A percentile compares a stretch with the other conserved stretches of the same genome.
Conservation (phyloP, 1,139 yeast genomes). For the Zygoascus hellenicus region DNA sequence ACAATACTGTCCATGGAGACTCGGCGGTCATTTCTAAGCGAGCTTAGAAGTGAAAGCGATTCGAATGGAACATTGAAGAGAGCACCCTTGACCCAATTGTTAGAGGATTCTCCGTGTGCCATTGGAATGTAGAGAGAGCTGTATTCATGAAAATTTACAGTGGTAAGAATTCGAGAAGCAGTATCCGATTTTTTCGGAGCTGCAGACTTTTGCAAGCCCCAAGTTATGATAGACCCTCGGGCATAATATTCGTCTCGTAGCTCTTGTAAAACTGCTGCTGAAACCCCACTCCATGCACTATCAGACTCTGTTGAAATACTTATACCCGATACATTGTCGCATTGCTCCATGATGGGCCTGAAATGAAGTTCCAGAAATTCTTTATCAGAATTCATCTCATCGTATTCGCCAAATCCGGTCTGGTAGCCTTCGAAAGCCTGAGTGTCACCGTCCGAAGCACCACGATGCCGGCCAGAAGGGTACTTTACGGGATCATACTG, state of each 20-base stretch:
- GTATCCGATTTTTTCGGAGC: not conserved
- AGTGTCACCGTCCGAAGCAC: slow-evolving; percentile 17
- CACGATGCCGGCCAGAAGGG: slow-evolving; percentile 39
- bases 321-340: slow-evolving; percentile 69
- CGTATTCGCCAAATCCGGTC: slow-evolving; percentile 48
- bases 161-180: slow-evolving; percentile 42
- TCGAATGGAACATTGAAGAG: slow-evolving; percentile 28
- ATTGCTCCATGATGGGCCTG: slow-evolving; percentile 62
- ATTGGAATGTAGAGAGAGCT: slow-evolving; percentile 33
- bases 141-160: slow-evolving; percentile 41
- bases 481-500: slow-evolving; percentile 38
- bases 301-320: slow-evolving; percentile 64
- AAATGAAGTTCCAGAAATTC: slow-evolving; percentile 57
- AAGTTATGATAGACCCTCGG: slow-evolving; percentile 52
- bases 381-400: slow-evolving; percentile 29
- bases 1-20: slow-evolving; percentile 27
- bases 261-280: slow-evolving; percentile 45
- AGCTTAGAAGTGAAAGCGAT: slow-evolving; percentile 27
- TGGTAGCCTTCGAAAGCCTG: slow-evolving; percentile 38
- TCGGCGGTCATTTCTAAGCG: slow-evolving; percentile 20
- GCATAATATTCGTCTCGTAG: slow-evolving; percentile 69
- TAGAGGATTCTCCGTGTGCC: slow-evolving; percentile 10
- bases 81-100: slow-evolving; percentile 29
- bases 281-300: slow-evolving; percentile 81
- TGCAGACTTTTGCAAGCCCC: slow-evolving; percentile 36